Percentiles rank a stretch among this genome's conserved stretches.
Conservation (phyloP, 352 stramenopile species). For the Pelagophyceae sp. region DNA sequence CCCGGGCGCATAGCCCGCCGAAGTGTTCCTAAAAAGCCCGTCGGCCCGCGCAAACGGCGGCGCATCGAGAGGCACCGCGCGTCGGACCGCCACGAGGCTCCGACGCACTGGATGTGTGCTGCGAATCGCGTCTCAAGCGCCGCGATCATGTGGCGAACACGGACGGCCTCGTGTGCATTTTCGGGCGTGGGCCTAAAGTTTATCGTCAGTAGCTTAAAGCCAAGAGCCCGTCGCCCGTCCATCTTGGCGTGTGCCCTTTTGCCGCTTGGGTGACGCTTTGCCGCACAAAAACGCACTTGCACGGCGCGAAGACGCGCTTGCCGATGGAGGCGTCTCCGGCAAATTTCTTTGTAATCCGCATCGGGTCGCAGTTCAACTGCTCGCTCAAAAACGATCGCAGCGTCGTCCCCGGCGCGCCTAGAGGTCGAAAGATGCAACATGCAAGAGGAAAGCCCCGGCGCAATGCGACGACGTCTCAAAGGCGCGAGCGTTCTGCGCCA, state of each 20-base stretch:
- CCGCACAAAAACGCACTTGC: too few species aligned
- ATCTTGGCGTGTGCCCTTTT: too few species aligned
- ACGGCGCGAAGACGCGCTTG: constrained; percentile 64
- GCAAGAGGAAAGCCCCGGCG: too few species aligned
- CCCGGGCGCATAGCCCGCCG: not conserved
- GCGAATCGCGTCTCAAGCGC: constrained; percentile 9
- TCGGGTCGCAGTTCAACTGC: constrained; percentile 65
- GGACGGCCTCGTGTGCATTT: not conserved
- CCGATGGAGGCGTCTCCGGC: constrained; percentile 65
- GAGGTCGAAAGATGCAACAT: too few species aligned
- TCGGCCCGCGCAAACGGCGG: not conserved
- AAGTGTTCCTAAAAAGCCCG: not conserved
- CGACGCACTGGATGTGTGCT: constrained; percentile 5
- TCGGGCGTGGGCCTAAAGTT: constrained; percentile 6
- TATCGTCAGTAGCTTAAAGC: too few species aligned
- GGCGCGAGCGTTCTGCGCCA: too few species aligned
- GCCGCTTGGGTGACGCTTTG: too few species aligned
- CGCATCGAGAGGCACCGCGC: not conserved
- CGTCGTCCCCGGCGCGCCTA: constrained; percentile 52
- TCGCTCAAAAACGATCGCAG: constrained; percentile 52
- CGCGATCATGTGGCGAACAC: not conserved
- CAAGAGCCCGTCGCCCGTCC: too few species aligned
- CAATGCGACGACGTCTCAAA: too few species aligned
- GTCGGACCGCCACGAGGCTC: not conserved
- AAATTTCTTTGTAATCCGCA: constrained; percentile 81